phyloP scores from a whole-genome alignment of 176 grass and related monocot genomes.

The Oryza coarctata region DNA sequence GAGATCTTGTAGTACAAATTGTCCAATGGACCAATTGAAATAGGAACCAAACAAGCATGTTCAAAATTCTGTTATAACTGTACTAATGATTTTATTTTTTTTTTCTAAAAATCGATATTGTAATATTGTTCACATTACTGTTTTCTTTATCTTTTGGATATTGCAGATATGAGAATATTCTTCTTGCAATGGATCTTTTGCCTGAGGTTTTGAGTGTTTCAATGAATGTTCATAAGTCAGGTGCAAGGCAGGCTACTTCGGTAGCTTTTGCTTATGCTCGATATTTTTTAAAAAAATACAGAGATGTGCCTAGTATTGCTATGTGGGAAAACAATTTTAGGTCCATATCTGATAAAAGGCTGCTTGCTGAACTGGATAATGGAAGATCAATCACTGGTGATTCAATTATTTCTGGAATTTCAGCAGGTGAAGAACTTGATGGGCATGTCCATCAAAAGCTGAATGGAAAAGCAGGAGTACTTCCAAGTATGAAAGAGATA shows the following conservation, averaged over 20 bases:
- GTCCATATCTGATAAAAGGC: conserved; percentile 67
- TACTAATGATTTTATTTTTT: not conserved
- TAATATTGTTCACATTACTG: not conserved
- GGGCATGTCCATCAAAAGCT: conserved; percentile 77
- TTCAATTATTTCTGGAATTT: conserved; percentile 56
- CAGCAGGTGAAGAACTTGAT: conserved; percentile 70
- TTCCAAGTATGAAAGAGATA: conserved; percentile 90
- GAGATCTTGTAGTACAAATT: too few species aligned
- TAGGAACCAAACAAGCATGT: not conserved
- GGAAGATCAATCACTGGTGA: conserved; percentile 78
- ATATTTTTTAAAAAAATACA: conserved; percentile 89
- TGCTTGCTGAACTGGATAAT: conserved; percentile 90
- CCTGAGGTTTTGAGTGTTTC: conserved; percentile 77
- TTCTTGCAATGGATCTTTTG: conserved; percentile 76
- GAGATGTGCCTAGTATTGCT: conserved; percentile 62
- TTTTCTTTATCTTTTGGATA: not conserved
- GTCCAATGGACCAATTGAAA: not conserved
- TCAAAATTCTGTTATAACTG: not conserved
- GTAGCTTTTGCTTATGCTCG: conserved; percentile 77
- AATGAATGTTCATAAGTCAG: conserved; percentile 48
- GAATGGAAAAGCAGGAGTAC: conserved; percentile 54
- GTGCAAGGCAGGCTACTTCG: conserved; percentile 59
- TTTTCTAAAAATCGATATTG: not conserved
- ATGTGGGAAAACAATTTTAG: conserved; percentile 91
- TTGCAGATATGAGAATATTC: conserved; percentile 79